Evolutionary conservation across 2,329 filamentous ascomycete species (phyloP), one percentile per base, ranked within the genome.

Genomic region (Tolypocladium ovalisporum): DNA sequence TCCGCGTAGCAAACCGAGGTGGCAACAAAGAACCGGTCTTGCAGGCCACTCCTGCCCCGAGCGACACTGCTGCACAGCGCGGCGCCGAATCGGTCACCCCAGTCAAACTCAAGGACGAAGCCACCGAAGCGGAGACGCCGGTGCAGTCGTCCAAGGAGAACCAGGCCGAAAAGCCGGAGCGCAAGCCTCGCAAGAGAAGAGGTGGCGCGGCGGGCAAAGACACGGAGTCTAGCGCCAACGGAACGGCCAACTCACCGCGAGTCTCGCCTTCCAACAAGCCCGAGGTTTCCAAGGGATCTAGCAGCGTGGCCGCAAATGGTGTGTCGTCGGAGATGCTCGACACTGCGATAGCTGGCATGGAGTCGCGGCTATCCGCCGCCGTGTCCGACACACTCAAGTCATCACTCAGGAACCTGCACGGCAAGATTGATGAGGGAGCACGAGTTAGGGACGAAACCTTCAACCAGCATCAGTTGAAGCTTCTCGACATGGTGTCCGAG

Each of bases 101-200:
- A 1, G 64, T 67, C 51, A 79, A 75, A 62, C 55, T 67, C 58
- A 77, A 75, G 66, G 64, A 61, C 42, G 78, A 80, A 56, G 59
- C 73, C 29, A 82, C 79, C 66, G 78, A 82, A 49, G 72, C 76
- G 34, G 78, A 81, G 60, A 71, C 72, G 19, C 70, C 73, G 35
- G 66, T 66, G 29, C 71, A 71, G 58, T 68, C 72, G 22, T 66
- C 70, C 32, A 74, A 72, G 59, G 72, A 74, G 59, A 69, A 66
- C 27, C 68, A 70, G 55, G 62, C 73, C 1, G 85, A 88, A 61
- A 87, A 84, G 72, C 65, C 74, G 1, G 87, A 90, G 65, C 81
- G 81, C 66, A 84, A 81, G 65, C 68, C 74, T 37, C 72, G 79
- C 42, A 88, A 86, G 75, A 89, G 90, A 78, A 93, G 90, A 77